Evolutionary conservation across 2,329 filamentous ascomycete genomes (phyloP), one percentile per base, ranked within the genome.

Genomic region (Nannizziopsis barbatae): DNA sequence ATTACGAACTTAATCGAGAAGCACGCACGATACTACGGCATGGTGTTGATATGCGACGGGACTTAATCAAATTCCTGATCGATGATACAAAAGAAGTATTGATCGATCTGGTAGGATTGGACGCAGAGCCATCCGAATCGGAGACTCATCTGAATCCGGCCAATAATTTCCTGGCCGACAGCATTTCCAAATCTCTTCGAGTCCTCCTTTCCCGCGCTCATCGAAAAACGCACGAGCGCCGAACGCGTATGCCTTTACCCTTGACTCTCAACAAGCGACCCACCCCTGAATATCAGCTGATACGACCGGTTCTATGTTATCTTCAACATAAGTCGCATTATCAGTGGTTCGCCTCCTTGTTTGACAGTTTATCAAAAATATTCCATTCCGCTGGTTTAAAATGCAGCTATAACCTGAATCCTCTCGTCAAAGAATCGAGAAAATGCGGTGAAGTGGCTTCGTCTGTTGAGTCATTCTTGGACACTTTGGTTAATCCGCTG

Each of bases 1-100:
- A 88, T 75, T 81, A 94, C 57, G 92, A 98, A 65, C 73, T 96
- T 51, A 81, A 83, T 45, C 77, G 86, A 14, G 92, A 98, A 66
- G 81, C 84, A 0, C 82, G 88, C 12, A 75, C 75, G 0, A 71
- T 95, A 17, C 74, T 82, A 2, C 79, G 81, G 9, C 81, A 85
- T 52, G 79, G 82, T 8, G 81, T 95, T 10, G 75, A 75, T 20
- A 75, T 81, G 11, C 74, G 78, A 32, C 79, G 75, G 11, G 69
- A 76, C 20, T 67, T 72, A 2, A 71, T 87, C 37, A 70, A 71
- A 8, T 78, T 80, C 57, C 68, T 73, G 2, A 62, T 79, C 1
- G 71, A 74, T n/a, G 58, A 71, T 1, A 64, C 71, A 2, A 72
- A 74, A n/a, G 74, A 75, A 17, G 68, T 90, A 11, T 66, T 80